Conservation (phyloP, 345 rosid species). For the Orychophragmus violaceus region DNA sequence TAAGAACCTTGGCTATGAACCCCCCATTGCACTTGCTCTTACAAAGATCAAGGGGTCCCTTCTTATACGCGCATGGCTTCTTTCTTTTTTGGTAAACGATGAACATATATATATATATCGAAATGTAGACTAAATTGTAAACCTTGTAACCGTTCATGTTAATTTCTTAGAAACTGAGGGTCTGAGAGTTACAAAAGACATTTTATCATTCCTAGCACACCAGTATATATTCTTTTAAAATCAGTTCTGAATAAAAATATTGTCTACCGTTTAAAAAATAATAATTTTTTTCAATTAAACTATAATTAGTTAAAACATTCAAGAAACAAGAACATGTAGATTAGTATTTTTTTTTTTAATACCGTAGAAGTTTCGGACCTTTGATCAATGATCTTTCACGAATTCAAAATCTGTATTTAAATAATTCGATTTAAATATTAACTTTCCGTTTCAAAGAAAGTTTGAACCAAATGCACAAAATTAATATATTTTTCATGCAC, state of each 20-base stretch:
- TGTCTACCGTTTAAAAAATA: no score
- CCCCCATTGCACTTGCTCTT: no score
- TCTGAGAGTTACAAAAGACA: background rate
- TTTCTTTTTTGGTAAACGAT: background rate
- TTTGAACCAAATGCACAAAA: no score
- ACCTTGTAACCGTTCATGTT: background rate
- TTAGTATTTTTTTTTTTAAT: no score
- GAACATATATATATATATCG: background rate
- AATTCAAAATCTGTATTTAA: no score
- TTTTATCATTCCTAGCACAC: no score
- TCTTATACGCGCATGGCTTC: background rate
- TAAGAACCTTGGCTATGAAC: no score
- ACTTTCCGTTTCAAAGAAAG: no score
- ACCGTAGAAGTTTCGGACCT: no score
- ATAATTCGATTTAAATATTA: no score
- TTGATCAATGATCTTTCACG: no score
- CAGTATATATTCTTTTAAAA: no score
- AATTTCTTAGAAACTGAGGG: background rate
- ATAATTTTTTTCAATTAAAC: background rate
- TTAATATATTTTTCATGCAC: background rate
- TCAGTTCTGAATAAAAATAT: background rate
- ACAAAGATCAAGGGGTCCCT: slow-evolving; percentile 9
- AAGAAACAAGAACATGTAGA: background rate
- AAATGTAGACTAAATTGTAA: background rate
- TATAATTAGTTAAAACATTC: background rate